Evolutionary conservation across 2,329 filamentous ascomycete genomes (phyloP).

Genomic region (Allantophomopsis cytisporea): DNA sequence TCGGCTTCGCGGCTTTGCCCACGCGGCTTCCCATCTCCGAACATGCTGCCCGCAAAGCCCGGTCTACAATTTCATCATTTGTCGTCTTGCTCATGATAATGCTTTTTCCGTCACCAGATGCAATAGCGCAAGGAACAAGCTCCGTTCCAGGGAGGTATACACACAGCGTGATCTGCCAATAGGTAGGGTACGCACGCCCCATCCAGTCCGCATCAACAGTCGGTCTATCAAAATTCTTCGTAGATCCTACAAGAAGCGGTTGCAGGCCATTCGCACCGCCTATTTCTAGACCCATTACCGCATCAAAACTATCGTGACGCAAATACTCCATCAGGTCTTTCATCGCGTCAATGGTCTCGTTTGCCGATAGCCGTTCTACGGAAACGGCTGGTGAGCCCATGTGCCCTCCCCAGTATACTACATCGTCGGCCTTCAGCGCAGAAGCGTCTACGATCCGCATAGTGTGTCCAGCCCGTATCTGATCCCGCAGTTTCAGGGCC

Average conservation of each 20-base stretch:
- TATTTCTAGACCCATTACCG: slow-evolving; percentile 23
- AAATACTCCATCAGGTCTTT: slow-evolving; percentile 21
- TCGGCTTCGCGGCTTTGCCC: slow-evolving; percentile 25
- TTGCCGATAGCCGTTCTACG: slow-evolving; percentile 25
- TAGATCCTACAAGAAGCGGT: slow-evolving; percentile 12
- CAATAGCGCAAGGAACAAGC: slow-evolving; percentile 28
- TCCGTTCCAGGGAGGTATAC: slow-evolving; percentile 23
- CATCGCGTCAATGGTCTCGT: slow-evolving; percentile 24
- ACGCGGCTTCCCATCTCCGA: slow-evolving; percentile 26
- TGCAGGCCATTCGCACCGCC: slow-evolving; percentile 26
- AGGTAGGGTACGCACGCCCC: slow-evolving; percentile 29
- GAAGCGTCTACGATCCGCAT: slow-evolving; percentile 26
- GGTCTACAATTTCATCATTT: slow-evolving; percentile 26
- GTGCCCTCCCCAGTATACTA: slow-evolving; percentile 29
- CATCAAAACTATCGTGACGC: slow-evolving; percentile 16
- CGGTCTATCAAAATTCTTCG: slow-evolving; percentile 19
- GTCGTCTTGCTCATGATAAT: slow-evolving; percentile 26
- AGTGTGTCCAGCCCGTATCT: slow-evolving; percentile 23
- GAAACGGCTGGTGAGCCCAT: slow-evolving; percentile 28
- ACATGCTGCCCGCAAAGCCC: slow-evolving; percentile 24
- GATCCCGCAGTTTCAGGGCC: slow-evolving; percentile 25
- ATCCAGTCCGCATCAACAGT: slow-evolving; percentile 30
- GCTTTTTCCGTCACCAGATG: slow-evolving; percentile 28
- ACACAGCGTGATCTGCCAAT: slow-evolving; percentile 29
- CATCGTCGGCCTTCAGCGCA: slow-evolving; percentile 26